Conservation (phyloP, 306 rosid species). For the Canavalia gladiata region DNA sequence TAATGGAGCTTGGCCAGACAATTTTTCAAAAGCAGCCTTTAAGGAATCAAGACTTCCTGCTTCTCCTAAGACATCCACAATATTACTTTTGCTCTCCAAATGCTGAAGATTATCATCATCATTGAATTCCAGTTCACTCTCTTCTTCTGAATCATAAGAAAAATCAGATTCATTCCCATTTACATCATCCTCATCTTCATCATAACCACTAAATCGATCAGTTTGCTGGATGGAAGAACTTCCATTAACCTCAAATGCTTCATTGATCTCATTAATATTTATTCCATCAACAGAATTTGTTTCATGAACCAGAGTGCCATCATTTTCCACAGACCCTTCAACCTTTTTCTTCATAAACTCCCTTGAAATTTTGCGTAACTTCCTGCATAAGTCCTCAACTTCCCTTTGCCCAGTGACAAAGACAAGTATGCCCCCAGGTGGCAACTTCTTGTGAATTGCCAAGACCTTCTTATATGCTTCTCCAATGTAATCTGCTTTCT, state of each 20-base stretch:
- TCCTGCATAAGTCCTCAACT: conserved; percentile 84
- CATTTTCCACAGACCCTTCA: conserved; percentile 50
- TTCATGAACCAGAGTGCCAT: conserved; percentile 49
- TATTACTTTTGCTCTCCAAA: conserved; percentile 55
- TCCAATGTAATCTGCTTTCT: conserved; percentile 72
- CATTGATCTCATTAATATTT: conserved; percentile 73
- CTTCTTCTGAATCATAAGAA: conserved; percentile 72
- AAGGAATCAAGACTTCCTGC: conserved; percentile 66
- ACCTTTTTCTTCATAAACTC: conserved; percentile 59
- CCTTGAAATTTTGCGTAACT: conserved; percentile 77
- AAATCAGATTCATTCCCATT: conserved; percentile 60
- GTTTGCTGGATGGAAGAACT: conserved; percentile 57
- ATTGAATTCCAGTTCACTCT: conserved; percentile 72
- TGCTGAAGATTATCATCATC: conserved; percentile 52
- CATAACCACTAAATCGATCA: conserved; percentile 70
- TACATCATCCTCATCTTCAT: conserved; percentile 61
- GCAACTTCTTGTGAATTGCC: conserved; percentile 92
- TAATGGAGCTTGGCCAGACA: conserved; percentile 57
- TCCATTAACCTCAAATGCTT: conserved; percentile 77
- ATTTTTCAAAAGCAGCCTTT: conserved; percentile 82
- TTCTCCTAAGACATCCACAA: conserved; percentile 58
- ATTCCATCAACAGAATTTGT: conserved; percentile 55
- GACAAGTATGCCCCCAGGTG: conserved; percentile 89
- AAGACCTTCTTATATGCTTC: conserved; percentile 88
- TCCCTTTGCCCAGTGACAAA: conserved; percentile 91